phyloP scores from a whole-genome alignment of 2,329 filamentous ascomycete genomes.

The Penicillium sp. region DNA sequence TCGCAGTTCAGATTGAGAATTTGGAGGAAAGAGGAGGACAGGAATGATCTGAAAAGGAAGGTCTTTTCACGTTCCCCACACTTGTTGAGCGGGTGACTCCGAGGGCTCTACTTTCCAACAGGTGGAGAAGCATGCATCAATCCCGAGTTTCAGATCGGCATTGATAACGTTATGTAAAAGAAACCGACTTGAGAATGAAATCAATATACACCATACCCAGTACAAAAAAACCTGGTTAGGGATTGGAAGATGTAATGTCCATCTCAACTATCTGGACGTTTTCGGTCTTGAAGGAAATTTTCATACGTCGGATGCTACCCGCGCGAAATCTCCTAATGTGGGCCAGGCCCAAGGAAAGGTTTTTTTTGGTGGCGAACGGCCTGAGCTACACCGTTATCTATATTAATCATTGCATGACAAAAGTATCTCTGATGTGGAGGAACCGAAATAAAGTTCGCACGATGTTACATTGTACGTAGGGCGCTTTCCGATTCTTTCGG shows the following conservation, averaged over 20 bases:
- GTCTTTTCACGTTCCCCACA: slow-evolving; percentile 1
- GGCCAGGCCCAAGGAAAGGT: neutral
- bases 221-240: neutral
- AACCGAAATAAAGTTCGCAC: neutral
- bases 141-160: neutral
- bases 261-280: neutral
- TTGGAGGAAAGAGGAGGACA: slow-evolving; percentile 1
- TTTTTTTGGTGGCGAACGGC: slow-evolving; percentile 3
- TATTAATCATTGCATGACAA: neutral
- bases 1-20: neutral
- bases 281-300: neutral
- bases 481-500: neutral
- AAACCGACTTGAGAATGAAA: neutral
- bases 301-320: neutral
- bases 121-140: neutral
- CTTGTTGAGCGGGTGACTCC: neutral
- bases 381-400: neutral
- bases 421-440: neutral
- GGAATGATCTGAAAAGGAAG: slow-evolving; percentile 10
- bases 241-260: neutral
- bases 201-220: neutral
- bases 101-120: neutral
- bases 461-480: neutral
- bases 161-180: neutral
- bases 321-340: neutral